Evolutionary conservation across 179 eudicot genomes (phyloP).

Genomic region (Spinacia oleracea): DNA sequence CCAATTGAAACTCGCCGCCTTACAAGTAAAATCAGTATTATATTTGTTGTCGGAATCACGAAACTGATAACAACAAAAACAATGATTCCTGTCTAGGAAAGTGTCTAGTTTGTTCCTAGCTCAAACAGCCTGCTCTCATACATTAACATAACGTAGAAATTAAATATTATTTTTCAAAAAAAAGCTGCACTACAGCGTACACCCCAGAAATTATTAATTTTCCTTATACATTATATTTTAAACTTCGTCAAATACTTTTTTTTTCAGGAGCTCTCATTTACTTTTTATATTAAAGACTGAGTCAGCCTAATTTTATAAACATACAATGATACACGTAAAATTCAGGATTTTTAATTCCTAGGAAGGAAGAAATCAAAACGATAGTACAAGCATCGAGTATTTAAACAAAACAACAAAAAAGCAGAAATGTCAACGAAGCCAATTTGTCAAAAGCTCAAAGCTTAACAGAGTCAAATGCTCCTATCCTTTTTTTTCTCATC

Average conservation of each 20-base stretch:
- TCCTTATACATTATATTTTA: background rate
- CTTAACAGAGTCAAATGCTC: conserved; percentile 8
- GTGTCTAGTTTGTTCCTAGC: conserved; percentile 7
- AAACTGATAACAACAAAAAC: background rate
- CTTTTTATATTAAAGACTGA: background rate
- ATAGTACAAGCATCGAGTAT: background rate
- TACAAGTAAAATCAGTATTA: background rate
- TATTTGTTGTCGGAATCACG: conserved; percentile 12
- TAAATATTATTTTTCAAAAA: background rate
- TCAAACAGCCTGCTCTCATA: background rate
- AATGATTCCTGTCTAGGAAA: background rate
- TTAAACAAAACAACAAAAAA: too few species aligned
- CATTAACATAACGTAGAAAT: background rate
- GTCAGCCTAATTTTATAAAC: conserved; percentile 16
- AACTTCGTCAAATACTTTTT: conserved; percentile 18
- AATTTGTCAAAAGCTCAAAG: background rate
- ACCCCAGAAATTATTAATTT: background rate
- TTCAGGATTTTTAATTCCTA: conserved; percentile 9
- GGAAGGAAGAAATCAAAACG: background rate
- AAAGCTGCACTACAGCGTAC: background rate
- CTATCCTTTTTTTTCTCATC: conserved; percentile 7
- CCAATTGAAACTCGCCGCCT: conserved; percentile 21
- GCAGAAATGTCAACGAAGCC: conserved; percentile 9
- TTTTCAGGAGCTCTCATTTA: background rate
- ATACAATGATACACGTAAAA: conserved; percentile 23